These are phyloP conservation scores for Blastobotrys aristatus DNA, from an alignment of 1,139 yeast genomes.

Conservation along the genomic window DNA sequence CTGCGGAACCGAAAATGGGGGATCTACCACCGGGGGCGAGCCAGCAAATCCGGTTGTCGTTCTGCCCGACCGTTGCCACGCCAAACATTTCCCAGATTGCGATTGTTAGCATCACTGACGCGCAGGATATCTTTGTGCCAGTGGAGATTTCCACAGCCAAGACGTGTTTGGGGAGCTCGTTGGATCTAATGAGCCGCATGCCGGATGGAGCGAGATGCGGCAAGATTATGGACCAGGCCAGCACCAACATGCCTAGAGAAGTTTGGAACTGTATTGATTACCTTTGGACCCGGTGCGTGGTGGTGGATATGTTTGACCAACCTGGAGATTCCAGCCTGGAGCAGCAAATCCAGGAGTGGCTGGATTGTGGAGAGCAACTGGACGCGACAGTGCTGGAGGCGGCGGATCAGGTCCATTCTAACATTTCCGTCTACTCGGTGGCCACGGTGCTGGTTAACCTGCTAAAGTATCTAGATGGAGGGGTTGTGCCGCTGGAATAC, in stretches of 20 bases:
- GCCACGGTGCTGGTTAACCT: constrained; percentile 33
- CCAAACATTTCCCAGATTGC: constrained; percentile 24
- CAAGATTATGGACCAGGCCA: constrained; percentile 16
- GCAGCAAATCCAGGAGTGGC: constrained; percentile 33
- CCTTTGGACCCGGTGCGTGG: constrained; percentile 28
- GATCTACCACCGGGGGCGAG: constrained; percentile 28
- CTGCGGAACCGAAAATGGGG: constrained; percentile 23
- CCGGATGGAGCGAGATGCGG: constrained; percentile 31
- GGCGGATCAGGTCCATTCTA: constrained; percentile 24
- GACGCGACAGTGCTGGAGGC: constrained; percentile 32
- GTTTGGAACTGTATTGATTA: constrained; percentile 37
- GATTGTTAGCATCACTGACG: constrained; percentile 29
- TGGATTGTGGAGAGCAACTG: constrained; percentile 33
- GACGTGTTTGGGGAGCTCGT: constrained; percentile 32
- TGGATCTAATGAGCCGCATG: constrained; percentile 29
- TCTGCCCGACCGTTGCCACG: constrained; percentile 18
- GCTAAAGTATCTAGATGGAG: constrained; percentile 38
- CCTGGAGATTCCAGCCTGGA: constrained; percentile 30
- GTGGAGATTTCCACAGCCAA: constrained; percentile 29
- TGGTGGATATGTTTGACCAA: constrained; percentile 19
- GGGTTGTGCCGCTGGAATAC: constrained; percentile 37
- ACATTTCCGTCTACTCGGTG: constrained; percentile 32
- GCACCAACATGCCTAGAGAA: constrained; percentile 32
- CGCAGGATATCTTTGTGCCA: constrained; percentile 35
- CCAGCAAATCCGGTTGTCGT: constrained; percentile 22